Conservation (phyloP, 306 rosid species). For the Lathyrus tuberosus region DNA sequence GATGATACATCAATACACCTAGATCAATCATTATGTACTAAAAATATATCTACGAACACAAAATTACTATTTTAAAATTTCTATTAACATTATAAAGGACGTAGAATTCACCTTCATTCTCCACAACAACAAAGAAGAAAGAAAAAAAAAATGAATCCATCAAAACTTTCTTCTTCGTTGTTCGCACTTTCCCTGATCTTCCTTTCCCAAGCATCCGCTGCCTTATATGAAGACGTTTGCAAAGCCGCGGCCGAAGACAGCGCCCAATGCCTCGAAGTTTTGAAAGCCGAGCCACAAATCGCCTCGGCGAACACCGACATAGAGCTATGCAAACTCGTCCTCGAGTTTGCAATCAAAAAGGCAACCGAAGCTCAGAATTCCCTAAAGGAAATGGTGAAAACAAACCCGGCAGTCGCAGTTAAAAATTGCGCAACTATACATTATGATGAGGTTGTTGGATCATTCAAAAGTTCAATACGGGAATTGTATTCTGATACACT, state of each 20-base stretch:
- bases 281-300: not conserved
- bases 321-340: not conserved
- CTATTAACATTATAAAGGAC: not conserved
- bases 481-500: not conserved
- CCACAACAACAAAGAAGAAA: conserved; percentile 8
- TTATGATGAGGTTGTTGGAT: conserved; percentile 31
- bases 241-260: not conserved
- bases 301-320: not conserved
- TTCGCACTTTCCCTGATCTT: conserved; percentile 38
- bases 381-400: not conserved
- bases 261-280: conserved; percentile 5
- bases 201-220: conserved; percentile 6
- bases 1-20: not conserved
- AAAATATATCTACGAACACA: not conserved
- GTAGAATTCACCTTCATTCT: conserved; percentile 9
- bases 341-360: not conserved
- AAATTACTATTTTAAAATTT: not conserved
- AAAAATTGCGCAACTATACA: conserved; percentile 13
- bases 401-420: conserved; percentile 25
- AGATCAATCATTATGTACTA: conserved; percentile 33
- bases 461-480: conserved; percentile 39
- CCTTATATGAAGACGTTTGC: conserved; percentile 20
- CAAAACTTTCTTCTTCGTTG: conserved; percentile 26
- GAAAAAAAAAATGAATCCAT: conserved; percentile 27
- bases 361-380: not conserved